Conservation (phyloP, 2,329 filamentous ascomycete species). For the Verticillium klebahnii region DNA sequence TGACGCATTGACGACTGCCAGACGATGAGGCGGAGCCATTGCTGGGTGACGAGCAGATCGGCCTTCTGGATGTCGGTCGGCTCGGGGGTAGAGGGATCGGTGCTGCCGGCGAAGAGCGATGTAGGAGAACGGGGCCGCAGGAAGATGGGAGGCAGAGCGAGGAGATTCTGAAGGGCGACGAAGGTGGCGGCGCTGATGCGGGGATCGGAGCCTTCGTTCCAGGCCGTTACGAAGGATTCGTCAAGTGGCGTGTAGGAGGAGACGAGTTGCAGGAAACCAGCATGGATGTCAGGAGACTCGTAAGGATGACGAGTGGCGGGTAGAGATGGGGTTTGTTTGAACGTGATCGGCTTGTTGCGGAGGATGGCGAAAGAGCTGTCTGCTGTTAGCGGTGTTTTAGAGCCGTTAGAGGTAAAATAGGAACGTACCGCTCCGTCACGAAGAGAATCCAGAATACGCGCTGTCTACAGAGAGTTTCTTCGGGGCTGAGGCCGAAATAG, state of each 20-base stretch:
- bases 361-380: conserved; percentile 58
- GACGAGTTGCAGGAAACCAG: conserved; percentile 57
- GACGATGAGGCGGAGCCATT: conserved; percentile 67
- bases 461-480: conserved; percentile 49
- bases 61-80: conserved; percentile 63
- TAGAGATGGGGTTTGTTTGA: conserved; percentile 53
- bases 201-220: conserved; percentile 53
- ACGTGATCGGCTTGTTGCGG: conserved; percentile 57
- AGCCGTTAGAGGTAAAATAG: background rate
- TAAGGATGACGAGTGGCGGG: conserved; percentile 47
- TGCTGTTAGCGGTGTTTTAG: background rate
- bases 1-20: conserved; percentile 68
- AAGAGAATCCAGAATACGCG: conserved; percentile 60
- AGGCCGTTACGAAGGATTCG: conserved; percentile 57
- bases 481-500: conserved; percentile 41
- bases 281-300: conserved; percentile 46
- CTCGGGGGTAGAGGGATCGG: conserved; percentile 24
- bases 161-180: conserved; percentile 26
- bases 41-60: conserved; percentile 64
- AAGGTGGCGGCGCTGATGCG: conserved; percentile 27
- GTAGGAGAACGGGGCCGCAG: conserved; percentile 16
- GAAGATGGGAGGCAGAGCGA: conserved; percentile 27
- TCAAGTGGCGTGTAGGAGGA: conserved; percentile 59
- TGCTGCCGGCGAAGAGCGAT: conserved; percentile 22
- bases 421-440: conserved; percentile 50